A percentile compares a stretch with the other conserved stretches of the same genome.
phyloP scores from a whole-genome alignment of 345 rosid species.

The Turritis glabra region DNA sequence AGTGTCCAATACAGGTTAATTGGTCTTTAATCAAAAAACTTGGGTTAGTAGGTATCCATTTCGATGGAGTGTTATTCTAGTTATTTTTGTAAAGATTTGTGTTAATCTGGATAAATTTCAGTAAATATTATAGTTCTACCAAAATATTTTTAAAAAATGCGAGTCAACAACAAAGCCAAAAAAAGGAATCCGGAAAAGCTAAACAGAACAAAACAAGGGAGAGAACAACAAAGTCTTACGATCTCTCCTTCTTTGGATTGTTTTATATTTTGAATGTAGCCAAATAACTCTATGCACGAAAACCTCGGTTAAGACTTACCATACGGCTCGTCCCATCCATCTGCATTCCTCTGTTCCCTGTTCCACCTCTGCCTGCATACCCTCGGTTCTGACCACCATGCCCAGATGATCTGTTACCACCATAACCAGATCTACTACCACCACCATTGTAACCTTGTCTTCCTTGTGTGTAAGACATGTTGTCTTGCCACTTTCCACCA shows the following conservation, averaged over 20 bases:
- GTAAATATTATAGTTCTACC: neutral
- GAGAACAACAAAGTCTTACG: neutral
- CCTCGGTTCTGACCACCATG: conserved; percentile 53
- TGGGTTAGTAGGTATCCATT: no score
- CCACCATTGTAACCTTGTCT: conserved; percentile 50
- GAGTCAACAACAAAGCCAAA: neutral
- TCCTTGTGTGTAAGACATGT: conserved; percentile 52
- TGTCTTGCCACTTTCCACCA: conserved; percentile 73
- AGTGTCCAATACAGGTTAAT: no score
- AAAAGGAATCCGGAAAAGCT: neutral
- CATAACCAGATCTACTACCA: conserved; percentile 51
- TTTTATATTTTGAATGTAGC: neutral
- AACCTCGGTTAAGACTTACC: conserved; percentile 69
- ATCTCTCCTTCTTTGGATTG: neutral
- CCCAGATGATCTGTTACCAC: conserved; percentile 52
- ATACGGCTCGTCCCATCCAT: conserved; percentile 62
- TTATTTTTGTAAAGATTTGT: no score
- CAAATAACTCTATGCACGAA: conserved; percentile 36
- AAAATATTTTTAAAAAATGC: no score
- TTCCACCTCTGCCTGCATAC: conserved; percentile 47
- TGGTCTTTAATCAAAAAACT: no score
- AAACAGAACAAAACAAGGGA: neutral
- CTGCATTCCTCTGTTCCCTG: conserved; percentile 52
- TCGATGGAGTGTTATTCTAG: no score
- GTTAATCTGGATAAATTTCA: no score